Base-by-base conservation (phyloP, 352 stramenopile species). In the Globisporangium mamillatum region DNA sequence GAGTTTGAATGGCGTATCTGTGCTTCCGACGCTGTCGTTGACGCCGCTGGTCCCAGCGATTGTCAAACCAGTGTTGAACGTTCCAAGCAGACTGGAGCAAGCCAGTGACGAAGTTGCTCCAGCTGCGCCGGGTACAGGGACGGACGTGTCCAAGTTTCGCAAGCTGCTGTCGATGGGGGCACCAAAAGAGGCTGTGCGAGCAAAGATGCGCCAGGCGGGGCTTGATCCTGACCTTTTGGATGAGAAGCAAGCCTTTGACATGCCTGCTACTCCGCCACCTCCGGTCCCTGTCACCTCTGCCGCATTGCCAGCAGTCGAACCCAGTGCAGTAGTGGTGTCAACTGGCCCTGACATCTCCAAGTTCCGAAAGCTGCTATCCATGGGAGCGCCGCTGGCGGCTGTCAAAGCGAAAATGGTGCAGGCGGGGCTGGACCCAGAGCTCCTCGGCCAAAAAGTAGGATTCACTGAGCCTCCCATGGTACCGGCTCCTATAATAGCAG, bases 121-220 rank as follows among this genome's bases (percentile, higher is more conserved):
- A 1, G 54, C 61, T 41, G 66, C 71, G 29, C 9, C 68, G 4
- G 14, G 59, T 0, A 34, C 55, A 20, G 75, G 50, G 8, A 63
- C 71, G 16, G 79, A 89, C 52, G 56, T 89, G 54, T 76, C 75
- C 5, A 87, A 88, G 36, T 98, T 98, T 67, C 97, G 97, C 46
- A 98, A 98, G 69, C 88, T 99, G 75, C 62, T 96, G 14, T 79
- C 79, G 1, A 95, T 97, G 84, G 89, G 88, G 3, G 85, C 93
- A 12, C 88, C 86, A 1, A 73, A 87, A 6, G 91, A 85, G 29
- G 91, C 87, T 9, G 78, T 89, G 10, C 79, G 83, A 55, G 79
- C 73, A 9, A 92, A 87, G 56, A 87, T 98, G 77, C 48, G 69
- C 20, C 81, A 94, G 61, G 91, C 68, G 32, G 83, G 83, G 0